Evolutionary conservation across 768 basidiomycete genomes (phyloP).

Genomic region (Boletus reticuloceps): DNA sequence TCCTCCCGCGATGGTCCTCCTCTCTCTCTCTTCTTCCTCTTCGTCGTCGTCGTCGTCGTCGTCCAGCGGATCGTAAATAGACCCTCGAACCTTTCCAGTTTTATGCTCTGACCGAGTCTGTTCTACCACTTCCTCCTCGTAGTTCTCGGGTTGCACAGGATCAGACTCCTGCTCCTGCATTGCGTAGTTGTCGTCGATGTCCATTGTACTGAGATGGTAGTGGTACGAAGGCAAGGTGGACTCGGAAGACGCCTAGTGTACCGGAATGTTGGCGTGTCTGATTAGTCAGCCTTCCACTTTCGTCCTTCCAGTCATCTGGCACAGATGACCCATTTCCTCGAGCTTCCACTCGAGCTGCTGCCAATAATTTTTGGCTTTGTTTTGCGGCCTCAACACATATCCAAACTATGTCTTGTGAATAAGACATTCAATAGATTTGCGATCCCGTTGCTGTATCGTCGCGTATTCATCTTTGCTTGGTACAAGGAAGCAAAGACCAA

Average conservation of each 20-base stretch:
- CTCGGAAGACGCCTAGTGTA: not conserved
- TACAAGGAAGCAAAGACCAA: conserved; percentile 61
- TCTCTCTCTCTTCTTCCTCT: conserved; percentile 58
- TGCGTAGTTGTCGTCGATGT: conserved; percentile 35
- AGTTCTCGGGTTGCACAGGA: conserved; percentile 32
- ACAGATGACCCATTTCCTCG: conserved; percentile 41
- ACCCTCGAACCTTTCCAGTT: conserved; percentile 26
- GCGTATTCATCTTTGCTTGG: conserved; percentile 67
- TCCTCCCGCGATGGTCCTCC: conserved; percentile 44
- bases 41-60: conserved; percentile 52
- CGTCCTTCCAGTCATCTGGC: not conserved
- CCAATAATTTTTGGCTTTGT: conserved; percentile 53
- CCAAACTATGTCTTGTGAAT: conserved; percentile 54
- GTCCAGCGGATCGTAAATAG: conserved; percentile 37
- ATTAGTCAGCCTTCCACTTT: conserved; percentile 27
- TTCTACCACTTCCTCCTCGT: conserved; percentile 40
- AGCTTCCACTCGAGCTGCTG: conserved; percentile 67
- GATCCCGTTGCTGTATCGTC: conserved; percentile 51
- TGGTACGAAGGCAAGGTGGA: conserved; percentile 21
- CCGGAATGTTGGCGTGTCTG: not conserved
- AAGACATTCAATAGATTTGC: conserved; percentile 53
- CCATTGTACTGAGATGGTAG: conserved; percentile 26
- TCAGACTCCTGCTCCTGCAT: conserved; percentile 30
- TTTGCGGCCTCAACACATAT: conserved; percentile 51
- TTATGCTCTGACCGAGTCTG: conserved; percentile 16